Conservation (phyloP, 2,329 filamentous ascomycete genomes). For the Trichoderma hamatum region DNA sequence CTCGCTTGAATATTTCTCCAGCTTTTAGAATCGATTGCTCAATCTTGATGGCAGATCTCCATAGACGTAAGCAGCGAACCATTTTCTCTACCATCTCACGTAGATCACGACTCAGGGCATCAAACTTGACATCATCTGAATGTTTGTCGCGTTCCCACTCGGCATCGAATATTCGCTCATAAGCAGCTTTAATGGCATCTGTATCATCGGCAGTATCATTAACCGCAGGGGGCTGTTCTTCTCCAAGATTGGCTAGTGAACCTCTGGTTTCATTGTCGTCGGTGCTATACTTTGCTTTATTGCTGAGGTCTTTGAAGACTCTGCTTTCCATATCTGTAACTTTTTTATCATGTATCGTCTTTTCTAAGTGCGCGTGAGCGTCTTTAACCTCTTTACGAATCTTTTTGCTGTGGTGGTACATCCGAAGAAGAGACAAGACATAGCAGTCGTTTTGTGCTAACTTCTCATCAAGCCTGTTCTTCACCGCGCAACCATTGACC, state of each 20-base stretch:
- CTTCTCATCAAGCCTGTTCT: conserved; percentile 6
- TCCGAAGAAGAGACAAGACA: conserved; percentile 7
- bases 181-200: not conserved
- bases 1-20: conserved; percentile 15
- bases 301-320: conserved; percentile 2
- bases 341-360: not conserved
- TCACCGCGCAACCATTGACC: conserved; percentile 12
- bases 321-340: conserved; percentile 8
- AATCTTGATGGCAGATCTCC: conserved; percentile 28
- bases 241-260: not conserved
- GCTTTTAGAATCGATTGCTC: conserved; percentile 23
- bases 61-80: conserved; percentile 21
- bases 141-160: conserved; percentile 18
- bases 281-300: not conserved
- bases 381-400: not conserved
- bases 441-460: conserved; percentile 7
- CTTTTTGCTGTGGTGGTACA: conserved; percentile 10
- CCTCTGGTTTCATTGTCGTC: not conserved
- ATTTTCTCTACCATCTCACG: conserved; percentile 18
- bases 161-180: conserved; percentile 7
- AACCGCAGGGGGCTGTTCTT: no score
- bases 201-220: not conserved
- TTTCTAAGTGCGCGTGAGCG: not conserved
- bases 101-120: conserved; percentile 15
- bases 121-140: not conserved